Base-by-base conservation (phyloP, 1,284 basidiomycete genomes). In the Laetiporus sulphureus region DNA sequence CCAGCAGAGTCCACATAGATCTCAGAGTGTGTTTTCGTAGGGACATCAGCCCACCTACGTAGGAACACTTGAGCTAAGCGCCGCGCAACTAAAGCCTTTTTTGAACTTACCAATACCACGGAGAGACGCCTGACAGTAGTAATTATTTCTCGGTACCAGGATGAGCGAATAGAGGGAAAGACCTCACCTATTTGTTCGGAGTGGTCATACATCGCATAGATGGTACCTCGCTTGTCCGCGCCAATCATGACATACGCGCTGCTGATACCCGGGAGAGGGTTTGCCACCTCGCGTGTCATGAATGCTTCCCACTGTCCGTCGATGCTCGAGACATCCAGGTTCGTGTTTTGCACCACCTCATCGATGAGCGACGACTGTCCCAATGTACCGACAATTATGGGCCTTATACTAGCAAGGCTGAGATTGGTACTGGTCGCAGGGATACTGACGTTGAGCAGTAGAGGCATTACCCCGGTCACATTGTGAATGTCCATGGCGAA, bases 41-140 rank as follows among this genome's bases (percentile, higher is more conserved):
- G 79, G 10, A 83, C 79, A 57, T 86, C 82, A 15, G 81, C 77
- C 79, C 79, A 81, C 74, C 77, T 77, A 48, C 32, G 32, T 18
- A n/a, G n/a, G n/a, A n/a, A n/a, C n/a, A n/a, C n/a, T n/a, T n/a
- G n/a, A n/a, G n/a, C n/a, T n/a, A n/a, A n/a, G n/a, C n/a, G n/a
- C 12, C 32, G 19, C 32, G 8, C 20, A 20, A 16, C 21, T 19
- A 29, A 18, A 20, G 15, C 21, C 22, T 34, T 32, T 36, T 46
- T 64, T 70, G 83, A 54, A 83, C 72, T 37, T 49, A 77, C 75
- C 75, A 80, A 49, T 73, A 78, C 77, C 77, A 81, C 15, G 78
- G 77, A 15, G 77, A 79, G 22, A 79, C 77, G 45, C 76, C 75
- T 75, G 25, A 8, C 8, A 27, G 7, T 27, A 7, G 25, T 27